These are phyloP conservation scores for Picea engelmannii DNA, from an alignment of 83 land plant genomes.

Conservation along the genomic window DNA sequence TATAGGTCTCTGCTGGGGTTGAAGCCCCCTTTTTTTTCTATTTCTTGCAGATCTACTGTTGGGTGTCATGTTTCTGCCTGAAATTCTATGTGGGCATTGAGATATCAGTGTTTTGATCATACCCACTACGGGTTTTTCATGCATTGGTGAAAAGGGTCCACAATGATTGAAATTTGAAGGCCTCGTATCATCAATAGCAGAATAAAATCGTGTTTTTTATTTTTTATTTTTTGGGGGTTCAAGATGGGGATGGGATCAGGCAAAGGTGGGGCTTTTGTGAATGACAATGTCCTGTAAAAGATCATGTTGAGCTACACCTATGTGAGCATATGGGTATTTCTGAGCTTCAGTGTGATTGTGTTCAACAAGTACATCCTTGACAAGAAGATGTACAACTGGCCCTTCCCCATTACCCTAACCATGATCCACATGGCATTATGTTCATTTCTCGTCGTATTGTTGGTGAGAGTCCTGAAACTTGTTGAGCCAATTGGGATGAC, in stretches of 20 bases:
- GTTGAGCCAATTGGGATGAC: constrained; percentile 73
- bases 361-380: constrained; percentile 93
- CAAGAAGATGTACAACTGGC: constrained; percentile 81
- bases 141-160: too few relatives aligned
- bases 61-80: too few relatives aligned
- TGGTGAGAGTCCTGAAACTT: constrained; percentile 52
- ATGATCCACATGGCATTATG: constrained; percentile 91
- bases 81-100: too few relatives aligned
- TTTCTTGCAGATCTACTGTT: too few relatives aligned
- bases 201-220: too few relatives aligned
- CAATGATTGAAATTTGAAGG: too few relatives aligned
- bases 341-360: constrained; percentile 81
- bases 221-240: too few relatives aligned
- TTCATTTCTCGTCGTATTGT: constrained; percentile 65
- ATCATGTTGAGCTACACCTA: constrained; percentile 71
- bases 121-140: too few relatives aligned
- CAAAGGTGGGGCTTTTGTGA: constrained; percentile 34
- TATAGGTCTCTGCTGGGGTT: too few relatives aligned
- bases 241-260: constrained; percentile 14
- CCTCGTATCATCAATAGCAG: too few relatives aligned
- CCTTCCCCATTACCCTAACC: constrained; percentile 85
- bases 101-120: too few relatives aligned
- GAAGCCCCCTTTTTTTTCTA: too few relatives aligned
- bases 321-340: constrained; percentile 77
- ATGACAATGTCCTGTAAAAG: constrained; percentile 46